Conservation (phyloP, 2,329 filamentous ascomycete species). For the Tolypocladium tundrense region DNA sequence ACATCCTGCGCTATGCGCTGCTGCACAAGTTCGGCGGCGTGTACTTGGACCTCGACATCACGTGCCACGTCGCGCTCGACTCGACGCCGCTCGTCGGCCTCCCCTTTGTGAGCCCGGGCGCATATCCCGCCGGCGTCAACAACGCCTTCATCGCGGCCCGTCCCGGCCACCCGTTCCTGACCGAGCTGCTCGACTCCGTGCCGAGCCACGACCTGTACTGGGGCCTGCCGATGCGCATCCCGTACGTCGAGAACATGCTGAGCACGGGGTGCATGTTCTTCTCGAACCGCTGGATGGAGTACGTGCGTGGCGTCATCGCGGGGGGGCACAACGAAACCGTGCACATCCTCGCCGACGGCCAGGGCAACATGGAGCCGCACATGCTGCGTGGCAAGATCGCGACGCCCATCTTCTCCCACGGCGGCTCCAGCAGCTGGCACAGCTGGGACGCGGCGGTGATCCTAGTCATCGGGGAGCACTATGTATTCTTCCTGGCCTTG, state of each 20-base stretch:
- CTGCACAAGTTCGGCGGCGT: slow-evolving; percentile 13
- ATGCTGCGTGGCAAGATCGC: slow-evolving; percentile 13
- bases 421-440: slow-evolving; percentile 15
- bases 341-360: neutral
- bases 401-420: slow-evolving; percentile 13
- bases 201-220: slow-evolving; percentile 12
- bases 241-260: slow-evolving; percentile 16
- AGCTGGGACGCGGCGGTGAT: slow-evolving; percentile 2
- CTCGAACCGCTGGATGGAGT: slow-evolving; percentile 15
- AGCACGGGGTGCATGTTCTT: slow-evolving; percentile 16
- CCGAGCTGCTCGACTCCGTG: slow-evolving; percentile 7
- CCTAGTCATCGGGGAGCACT: neutral
- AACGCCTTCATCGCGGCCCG: slow-evolving; percentile 12
- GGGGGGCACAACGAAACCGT: neutral
- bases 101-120: slow-evolving; percentile 10
- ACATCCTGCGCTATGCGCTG: slow-evolving; percentile 11
- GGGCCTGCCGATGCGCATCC: slow-evolving; percentile 13
- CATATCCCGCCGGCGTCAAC: slow-evolving; percentile 13
- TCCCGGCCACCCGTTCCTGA: slow-evolving; percentile 9
- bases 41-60: slow-evolving; percentile 14
- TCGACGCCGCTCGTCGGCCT: slow-evolving; percentile 9
- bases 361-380: slow-evolving; percentile 1
- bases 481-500: neutral
- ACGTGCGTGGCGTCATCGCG: slow-evolving; percentile 6
- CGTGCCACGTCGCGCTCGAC: slow-evolving; percentile 10